Conservation (phyloP, 805 yeast genomes). For the Candida tammaniensis region DNA sequence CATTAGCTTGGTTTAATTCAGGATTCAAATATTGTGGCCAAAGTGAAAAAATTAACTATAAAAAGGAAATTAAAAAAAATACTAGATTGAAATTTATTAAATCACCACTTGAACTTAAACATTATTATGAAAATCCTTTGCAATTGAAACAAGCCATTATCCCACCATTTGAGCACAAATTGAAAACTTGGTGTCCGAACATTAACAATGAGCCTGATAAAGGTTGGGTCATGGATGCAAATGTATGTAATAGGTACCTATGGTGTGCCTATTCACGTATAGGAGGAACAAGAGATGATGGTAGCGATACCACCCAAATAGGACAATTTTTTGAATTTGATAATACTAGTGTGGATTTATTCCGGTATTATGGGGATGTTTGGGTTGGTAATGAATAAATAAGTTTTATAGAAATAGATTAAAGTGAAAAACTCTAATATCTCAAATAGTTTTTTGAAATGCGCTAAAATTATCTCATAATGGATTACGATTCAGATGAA, state of each 20-base stretch:
- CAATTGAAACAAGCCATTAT: conserved; percentile 45
- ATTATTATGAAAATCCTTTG: conserved; percentile 32
- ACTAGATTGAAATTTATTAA: conserved; percentile 23
- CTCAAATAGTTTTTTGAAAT: too few relatives aligned
- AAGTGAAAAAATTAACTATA: conserved; percentile 26
- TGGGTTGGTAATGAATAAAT: conserved; percentile 49
- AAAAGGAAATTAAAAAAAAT: conserved; percentile 27
- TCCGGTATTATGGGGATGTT: conserved; percentile 46
- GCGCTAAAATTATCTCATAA: too few relatives aligned
- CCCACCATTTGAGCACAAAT: conserved; percentile 50
- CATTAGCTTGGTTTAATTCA: conserved; percentile 41
- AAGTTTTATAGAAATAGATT: too few relatives aligned
- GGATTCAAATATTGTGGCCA: conserved; percentile 42
- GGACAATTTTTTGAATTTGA: conserved; percentile 48
- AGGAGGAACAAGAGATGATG: conserved; percentile 38
- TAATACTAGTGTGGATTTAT: conserved; percentile 25
- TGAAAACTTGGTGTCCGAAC: conserved; percentile 29
- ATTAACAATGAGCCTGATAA: conserved; percentile 44
- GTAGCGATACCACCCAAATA: conserved; percentile 32
- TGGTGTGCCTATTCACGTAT: conserved; percentile 62
- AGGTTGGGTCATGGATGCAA: conserved; percentile 52
- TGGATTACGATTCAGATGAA: conserved; percentile 13
- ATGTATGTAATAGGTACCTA: conserved; percentile 51
- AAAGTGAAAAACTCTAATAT: too few relatives aligned
- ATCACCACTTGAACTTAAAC: conserved; percentile 21